A percentile compares a stretch with the other conserved stretches of the same genome.
These are phyloP conservation scores for Teunomyces aglyptinius DNA, from an alignment of 805 yeast genomes.

Conservation along the genomic window DNA sequence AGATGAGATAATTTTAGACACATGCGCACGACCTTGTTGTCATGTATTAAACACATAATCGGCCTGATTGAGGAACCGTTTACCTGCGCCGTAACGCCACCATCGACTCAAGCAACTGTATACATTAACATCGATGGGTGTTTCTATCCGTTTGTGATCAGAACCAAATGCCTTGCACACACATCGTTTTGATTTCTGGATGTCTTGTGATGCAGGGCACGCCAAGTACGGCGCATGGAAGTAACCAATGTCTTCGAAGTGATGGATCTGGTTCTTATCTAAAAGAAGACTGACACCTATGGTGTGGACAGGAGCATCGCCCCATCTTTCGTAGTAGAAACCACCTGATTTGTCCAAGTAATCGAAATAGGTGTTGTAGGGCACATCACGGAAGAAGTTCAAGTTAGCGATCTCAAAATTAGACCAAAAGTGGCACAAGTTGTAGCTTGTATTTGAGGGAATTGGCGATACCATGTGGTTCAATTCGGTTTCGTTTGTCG, in stretches of 20 bases:
- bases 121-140: constrained; percentile 43
- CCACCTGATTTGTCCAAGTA: constrained; percentile 50
- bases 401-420: constrained; percentile 58
- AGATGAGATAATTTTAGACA: constrained; percentile 6
- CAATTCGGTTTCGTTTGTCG: constrained; percentile 39
- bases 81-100: constrained; percentile 74
- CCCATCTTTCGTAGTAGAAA: constrained; percentile 61
- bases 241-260: constrained; percentile 46
- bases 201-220: constrained; percentile 37
- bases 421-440: constrained; percentile 65
- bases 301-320: constrained; percentile 51
- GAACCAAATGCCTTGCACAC: constrained; percentile 25
- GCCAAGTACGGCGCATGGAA: constrained; percentile 42
- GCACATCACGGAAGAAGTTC: constrained; percentile 47
- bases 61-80: constrained; percentile 49
- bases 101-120: constrained; percentile 69
- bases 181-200: constrained; percentile 36
- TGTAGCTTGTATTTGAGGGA: constrained; percentile 30
- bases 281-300: constrained; percentile 34
- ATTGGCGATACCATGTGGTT: constrained; percentile 14
- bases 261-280: constrained; percentile 39
- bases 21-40: constrained; percentile 10
- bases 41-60: constrained; percentile 11
- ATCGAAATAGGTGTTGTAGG: constrained; percentile 46
- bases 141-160: constrained; percentile 12